Base-by-base conservation (phyloP, 106 monocot species). In the Phalaenopsis aphrodite region DNA sequence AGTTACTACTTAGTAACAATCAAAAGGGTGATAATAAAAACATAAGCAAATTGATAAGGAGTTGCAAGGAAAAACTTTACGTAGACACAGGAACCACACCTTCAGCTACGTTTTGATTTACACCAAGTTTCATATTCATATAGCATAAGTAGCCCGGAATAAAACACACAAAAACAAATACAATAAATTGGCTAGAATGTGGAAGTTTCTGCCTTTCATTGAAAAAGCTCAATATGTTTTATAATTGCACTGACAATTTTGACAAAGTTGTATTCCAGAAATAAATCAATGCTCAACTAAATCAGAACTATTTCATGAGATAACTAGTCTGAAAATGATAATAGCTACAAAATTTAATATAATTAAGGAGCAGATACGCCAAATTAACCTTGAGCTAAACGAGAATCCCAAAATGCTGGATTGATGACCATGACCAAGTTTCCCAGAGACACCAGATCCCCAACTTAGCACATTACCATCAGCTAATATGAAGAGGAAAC, bases 391-490 rank as follows among this genome's bases (percentile, higher is more conserved):
- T 89, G 90, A 87, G 77, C 81, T 85, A 56, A 77, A 55, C 55
- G 84, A 86, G 61, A 98, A 88, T 75, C 94, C 92, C 8, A 98
- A 79, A 66, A 98, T 81, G 74, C 83, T 90, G 38, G 92, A 90
- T 80, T 80, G 84, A 77, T 88, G 84, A 58, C 90, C 97, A 91
- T 94, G 97, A 85, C 97, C 97, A 86, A 98, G 92, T 84, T 92
- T 98, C 16, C 97, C 97, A 89, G 85, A 81, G 56, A 83, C 82
- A 80, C 92, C 97, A 66, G 90, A 90, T 77, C 97, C 97, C 97
- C 97, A 98, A 79, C 90, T 98, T 84, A 98, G 79, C 56, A 89
- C 89, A 82, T 85, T 75, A 19, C 94, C 97, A 84, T 86, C 88
- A 86, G 85, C 97, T 98, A 69, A 42, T 78, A 30, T 72, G 14